Evolutionary conservation across 1,284 basidiomycete genomes (phyloP).

Genomic region (Moesziomyces sp.): DNA sequence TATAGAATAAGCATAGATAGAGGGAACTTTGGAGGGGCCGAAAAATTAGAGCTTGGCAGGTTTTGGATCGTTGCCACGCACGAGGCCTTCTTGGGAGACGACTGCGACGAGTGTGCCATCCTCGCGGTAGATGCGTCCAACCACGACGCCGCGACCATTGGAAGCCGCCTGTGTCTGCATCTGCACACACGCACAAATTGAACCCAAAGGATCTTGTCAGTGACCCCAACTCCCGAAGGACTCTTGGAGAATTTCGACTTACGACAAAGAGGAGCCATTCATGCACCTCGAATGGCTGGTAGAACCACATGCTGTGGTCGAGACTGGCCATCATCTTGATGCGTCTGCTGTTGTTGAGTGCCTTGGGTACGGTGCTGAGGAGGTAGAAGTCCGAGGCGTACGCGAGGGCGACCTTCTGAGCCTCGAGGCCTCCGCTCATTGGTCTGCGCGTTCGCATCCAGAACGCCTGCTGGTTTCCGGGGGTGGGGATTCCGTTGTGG

Average conservation of each 20-base stretch:
- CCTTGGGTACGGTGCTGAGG: constrained; percentile 59
- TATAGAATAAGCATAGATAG: no score
- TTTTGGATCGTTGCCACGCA: constrained; percentile 24
- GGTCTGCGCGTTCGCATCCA: constrained; percentile 60
- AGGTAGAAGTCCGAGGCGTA: constrained; percentile 62
- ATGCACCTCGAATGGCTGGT: constrained; percentile 58
- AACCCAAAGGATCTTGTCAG: background rate
- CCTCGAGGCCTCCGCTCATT: constrained; percentile 46
- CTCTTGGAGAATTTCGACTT: background rate
- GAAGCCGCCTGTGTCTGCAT: constrained; percentile 64
- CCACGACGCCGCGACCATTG: constrained; percentile 60
- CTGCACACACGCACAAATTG: constrained; percentile 5
- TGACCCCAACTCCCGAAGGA: no score
- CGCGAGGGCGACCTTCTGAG: constrained; percentile 62
- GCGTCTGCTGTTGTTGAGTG: constrained; percentile 41
- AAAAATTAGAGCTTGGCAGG: constrained; percentile 22
- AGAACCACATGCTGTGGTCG: constrained; percentile 67
- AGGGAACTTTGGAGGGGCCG: no score
- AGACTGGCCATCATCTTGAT: constrained; percentile 66
- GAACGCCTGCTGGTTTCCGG: constrained; percentile 61
- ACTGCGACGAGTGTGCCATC: constrained; percentile 64
- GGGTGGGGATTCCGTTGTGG: constrained; percentile 50
- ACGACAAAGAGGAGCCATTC: constrained; percentile 64
- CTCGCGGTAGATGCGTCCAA: constrained; percentile 59
- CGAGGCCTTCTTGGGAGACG: constrained; percentile 53